Base-by-base conservation (phyloP, 2,329 filamentous ascomycete species). In the Cryphonectria carpinicola region DNA sequence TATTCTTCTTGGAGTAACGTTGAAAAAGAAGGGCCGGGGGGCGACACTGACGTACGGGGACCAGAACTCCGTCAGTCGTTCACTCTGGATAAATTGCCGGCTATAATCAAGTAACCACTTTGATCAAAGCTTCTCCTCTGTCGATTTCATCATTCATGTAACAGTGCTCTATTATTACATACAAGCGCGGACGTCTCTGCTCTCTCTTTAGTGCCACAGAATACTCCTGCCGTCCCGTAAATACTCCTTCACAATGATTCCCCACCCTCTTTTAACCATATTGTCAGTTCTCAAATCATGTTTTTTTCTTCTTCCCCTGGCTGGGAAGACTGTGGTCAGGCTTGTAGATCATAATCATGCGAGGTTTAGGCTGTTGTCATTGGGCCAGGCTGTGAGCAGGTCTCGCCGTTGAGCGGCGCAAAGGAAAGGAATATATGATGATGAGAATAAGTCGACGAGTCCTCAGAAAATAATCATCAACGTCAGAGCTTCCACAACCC, bases 51-150 rank as follows among this genome's bases (percentile, higher is more conserved):
- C n/a, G 49, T 14, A 54, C 52, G 52, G 52, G 25, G 52, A 56
- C 14, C 17, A 35, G 14, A 32, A 56, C n/a, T 56, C 52, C 52
- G 52, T 7, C 52, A 32, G 28, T 35, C 52, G 6, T 3, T 17
- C 28, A 52, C 67, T 69, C 64, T 66, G 68, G 68, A 69, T 69
- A 69, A 69, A 66, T 66, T n/a, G 46, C n/a, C 67, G 39, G 28
- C 49, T 43, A 22, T 54, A 56, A 54, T 61, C 28, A 22, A n/a
- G 11, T 13, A 0, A 32, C 32, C 32, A 32, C 8, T 13, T 32
- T 2, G 43, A 49, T 60, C 46, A 37, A 43, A 19, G 7, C 11
- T 6, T 25, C 1, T 17, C 7, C 5, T 19, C 43, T 28, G 5
- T 68, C 32, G 10, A 37, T 52, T 49, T 49, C 22, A 49, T 43